Percentiles rank a stretch among this genome's conserved stretches.
phyloP scores from a whole-genome alignment of 106 monocot species.

The Dioscorea alata region DNA sequence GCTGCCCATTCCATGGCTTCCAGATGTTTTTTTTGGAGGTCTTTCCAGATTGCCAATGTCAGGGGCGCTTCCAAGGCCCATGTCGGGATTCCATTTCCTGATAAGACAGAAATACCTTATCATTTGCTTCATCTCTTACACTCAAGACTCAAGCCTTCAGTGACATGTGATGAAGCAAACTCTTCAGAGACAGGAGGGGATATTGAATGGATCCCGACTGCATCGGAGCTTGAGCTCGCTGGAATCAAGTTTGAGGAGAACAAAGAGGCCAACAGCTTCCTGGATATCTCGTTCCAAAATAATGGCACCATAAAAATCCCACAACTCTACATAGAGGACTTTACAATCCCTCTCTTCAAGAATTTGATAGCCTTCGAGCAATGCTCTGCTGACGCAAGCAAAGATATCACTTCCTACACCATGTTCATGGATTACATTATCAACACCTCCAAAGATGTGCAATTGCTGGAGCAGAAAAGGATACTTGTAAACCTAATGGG shows the following conservation, averaged over 20 bases:
- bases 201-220: constrained; percentile 5
- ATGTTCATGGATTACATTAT: constrained; percentile 28
- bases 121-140: constrained; percentile 19
- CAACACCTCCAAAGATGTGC: constrained; percentile 10
- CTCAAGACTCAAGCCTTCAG: background rate
- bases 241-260: constrained; percentile 25
- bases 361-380: constrained; percentile 50
- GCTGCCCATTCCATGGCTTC: no score
- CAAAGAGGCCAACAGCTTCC: constrained; percentile 20
- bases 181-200: background rate
- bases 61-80: no score
- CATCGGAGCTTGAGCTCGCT: constrained; percentile 11
- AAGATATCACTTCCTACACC: constrained; percentile 14
- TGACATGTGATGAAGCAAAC: background rate
- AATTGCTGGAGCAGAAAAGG: no score
- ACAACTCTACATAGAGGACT: constrained; percentile 4
- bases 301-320: constrained; percentile 27
- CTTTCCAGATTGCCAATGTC: no score
- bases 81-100: no score
- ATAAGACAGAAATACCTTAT: no score
- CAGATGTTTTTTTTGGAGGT: no score
- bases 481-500: constrained; percentile 7
- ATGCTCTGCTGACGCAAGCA: background rate
- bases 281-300: constrained; percentile 16
- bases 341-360: background rate